Conservation (phyloP, 208 protist genomes). For the Borovskyia barvae region DNA sequence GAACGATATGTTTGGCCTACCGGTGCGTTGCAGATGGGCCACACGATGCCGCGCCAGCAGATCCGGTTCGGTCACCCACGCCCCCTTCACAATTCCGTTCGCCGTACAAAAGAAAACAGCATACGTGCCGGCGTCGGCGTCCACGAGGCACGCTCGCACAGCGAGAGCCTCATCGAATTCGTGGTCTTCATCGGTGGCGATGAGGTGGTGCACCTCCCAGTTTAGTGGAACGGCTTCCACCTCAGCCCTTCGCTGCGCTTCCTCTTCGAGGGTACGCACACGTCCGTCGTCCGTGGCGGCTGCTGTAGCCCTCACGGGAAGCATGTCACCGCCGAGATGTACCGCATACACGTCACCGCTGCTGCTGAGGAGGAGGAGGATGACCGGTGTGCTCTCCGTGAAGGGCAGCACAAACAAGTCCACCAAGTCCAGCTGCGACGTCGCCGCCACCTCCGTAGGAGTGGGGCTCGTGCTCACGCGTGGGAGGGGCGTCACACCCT, state of each 20-base stretch:
- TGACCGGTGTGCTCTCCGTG: constrained; percentile 48
- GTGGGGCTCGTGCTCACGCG: neutral
- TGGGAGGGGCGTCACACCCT: neutral
- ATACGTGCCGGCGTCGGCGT: constrained; percentile 70
- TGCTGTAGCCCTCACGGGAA: constrained; percentile 24
- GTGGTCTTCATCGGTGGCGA: neutral
- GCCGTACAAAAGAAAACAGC: constrained; percentile 52
- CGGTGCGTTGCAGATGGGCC: neutral
- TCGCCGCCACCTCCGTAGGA: neutral
- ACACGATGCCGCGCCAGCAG: constrained; percentile 59
- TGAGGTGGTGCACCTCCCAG: constrained; percentile 18
- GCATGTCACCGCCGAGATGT: constrained; percentile 32
- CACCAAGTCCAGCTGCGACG: constrained; percentile 31
- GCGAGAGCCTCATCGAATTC: constrained; percentile 39
- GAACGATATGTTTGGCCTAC: constrained; percentile 15
- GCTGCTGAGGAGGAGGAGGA: constrained; percentile 61
- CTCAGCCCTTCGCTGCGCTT: constrained; percentile 6
- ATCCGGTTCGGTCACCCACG: constrained; percentile 61
- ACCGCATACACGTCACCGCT: constrained; percentile 72
- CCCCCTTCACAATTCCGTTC: constrained; percentile 45
- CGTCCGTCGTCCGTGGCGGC: constrained; percentile 25
- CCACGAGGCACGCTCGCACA: constrained; percentile 40
- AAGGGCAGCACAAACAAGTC: constrained; percentile 49
- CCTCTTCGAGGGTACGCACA: constrained; percentile 9
- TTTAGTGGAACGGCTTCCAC: constrained; percentile 1